Base-by-base conservation (phyloP, 2,329 filamentous ascomycete genomes). In the Botrytis medusae region DNA sequence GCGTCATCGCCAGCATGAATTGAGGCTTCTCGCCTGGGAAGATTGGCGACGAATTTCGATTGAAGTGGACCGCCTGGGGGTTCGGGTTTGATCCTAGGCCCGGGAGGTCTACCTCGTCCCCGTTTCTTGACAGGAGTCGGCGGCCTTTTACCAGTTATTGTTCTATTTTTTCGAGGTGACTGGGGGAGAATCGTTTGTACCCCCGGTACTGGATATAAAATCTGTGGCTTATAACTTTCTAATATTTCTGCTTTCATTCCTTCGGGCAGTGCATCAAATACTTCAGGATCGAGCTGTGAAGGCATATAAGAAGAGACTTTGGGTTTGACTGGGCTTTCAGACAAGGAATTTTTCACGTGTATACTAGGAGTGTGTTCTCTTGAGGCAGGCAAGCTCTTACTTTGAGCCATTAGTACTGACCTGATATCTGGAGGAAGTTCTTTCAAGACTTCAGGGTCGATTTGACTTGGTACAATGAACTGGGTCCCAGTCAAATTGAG, bases 401-500 rank as follows among this genome's bases (percentile, higher is more conserved):
- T 85, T 78, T 92, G 91, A 14, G 87, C 87, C 75, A 92, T 86
- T 16, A 98, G 86, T 79, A 89, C 93, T 46, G 89, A 90, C 74
- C 93, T 88, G 75, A 98, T 97, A 80, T 97, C 93, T 46, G 86
- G 86, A 0, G 95, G 95, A 5, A 99, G 86, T 79, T 97, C 94
- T 1, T 92, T 92, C 5, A 98, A 83, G 0, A 97, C 91, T n/a
- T 87, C 85, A 0, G 92, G 90, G 80, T 99, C 96, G 2, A 93
- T 88, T 77, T 97, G 93, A 1, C 88, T 88, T 0, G 96, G 96
- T 77, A 99, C 86, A 64, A 98, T 89, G 79, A 99, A 99, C 79
- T 99, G 96, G 0, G 95, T 97, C 2, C 95, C 94, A 4, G 90
- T 86, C 4, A 93, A 88, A 79, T 98, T 97, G 34, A 97, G 91